Percentiles rank a stretch among this genome's conserved stretches.
Conservation (phyloP, 2,329 filamentous ascomycete genomes). For the Capronia epimyces region DNA sequence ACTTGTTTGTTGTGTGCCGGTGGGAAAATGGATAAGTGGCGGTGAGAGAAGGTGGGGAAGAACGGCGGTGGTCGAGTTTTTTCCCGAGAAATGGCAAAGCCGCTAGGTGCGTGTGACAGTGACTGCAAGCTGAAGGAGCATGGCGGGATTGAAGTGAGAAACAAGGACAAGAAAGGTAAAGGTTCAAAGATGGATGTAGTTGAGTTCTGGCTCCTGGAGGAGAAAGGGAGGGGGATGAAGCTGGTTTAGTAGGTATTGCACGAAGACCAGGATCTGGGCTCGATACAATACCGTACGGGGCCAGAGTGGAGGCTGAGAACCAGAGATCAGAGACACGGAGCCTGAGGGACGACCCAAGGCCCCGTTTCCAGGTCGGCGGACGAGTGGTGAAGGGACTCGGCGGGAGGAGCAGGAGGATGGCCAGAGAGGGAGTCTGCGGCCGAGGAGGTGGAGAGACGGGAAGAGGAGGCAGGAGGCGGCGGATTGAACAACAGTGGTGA, state of each 20-base stretch:
- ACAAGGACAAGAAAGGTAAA: conserved; percentile 7
- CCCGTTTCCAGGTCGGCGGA: conserved; percentile 14
- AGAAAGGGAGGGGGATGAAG: conserved; percentile 10
- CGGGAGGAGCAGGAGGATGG: background rate
- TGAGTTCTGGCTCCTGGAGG: conserved; percentile 8
- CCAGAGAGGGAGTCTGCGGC: conserved; percentile 6
- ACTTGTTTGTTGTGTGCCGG: conserved; percentile 16
- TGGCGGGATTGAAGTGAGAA: background rate
- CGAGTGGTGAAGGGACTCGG: conserved; percentile 2
- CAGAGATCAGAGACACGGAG: conserved; percentile 18
- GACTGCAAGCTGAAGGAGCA: background rate
- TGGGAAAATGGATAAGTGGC: conserved; percentile 17
- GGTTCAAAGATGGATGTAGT: conserved; percentile 12
- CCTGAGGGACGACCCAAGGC: conserved; percentile 12
- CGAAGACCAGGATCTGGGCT: background rate
- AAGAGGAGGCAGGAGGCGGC: conserved; percentile 1
- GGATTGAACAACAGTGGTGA: background rate
- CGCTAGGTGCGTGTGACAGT: background rate
- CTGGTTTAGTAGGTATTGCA: conserved; percentile 19
- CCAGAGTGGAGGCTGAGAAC: conserved; percentile 10
- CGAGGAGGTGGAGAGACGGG: conserved; percentile 3
- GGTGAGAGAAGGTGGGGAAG: conserved; percentile 22
- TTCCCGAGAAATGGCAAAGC: background rate
- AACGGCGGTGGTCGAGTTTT: conserved; percentile 11
- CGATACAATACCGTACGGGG: conserved; percentile 25